Conservation (phyloP, 805 yeast species). For the Yamadazyma phyllophila region DNA sequence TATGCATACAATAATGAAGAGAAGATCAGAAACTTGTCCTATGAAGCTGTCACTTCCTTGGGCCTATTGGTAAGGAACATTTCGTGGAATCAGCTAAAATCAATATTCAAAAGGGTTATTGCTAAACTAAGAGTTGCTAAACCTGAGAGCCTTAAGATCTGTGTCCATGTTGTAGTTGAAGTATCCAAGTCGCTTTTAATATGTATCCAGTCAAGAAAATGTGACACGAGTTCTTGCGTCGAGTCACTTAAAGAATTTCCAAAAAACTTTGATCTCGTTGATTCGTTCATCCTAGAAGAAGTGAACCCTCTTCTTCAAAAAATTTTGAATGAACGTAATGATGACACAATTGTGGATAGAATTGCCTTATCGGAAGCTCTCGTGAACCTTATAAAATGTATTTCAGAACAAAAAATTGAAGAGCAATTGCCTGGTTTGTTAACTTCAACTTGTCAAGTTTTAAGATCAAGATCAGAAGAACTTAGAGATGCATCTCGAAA, state of each 20-base stretch:
- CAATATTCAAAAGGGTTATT: constrained; percentile 68
- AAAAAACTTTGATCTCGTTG: constrained; percentile 22
- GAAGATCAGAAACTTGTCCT: constrained; percentile 56
- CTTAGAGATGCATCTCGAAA: constrained; percentile 84
- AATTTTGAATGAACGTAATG: constrained; percentile 63
- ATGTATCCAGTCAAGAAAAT: constrained; percentile 17
- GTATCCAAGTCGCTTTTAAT: constrained; percentile 49
- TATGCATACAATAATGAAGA: constrained; percentile 62
- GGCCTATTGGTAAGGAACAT: constrained; percentile 56
- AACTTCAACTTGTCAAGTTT: constrained; percentile 83
- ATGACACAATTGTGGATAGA: constrained; percentile 72
- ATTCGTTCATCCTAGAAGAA: constrained; percentile 49
- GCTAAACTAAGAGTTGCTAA: constrained; percentile 38
- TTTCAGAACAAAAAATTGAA: constrained; percentile 55
- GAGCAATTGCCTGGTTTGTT: constrained; percentile 75
- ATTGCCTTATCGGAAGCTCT: constrained; percentile 81
- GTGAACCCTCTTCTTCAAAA: constrained; percentile 61
- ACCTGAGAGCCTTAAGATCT: constrained; percentile 50
- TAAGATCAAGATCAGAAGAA: constrained; percentile 82
- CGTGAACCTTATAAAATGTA: constrained; percentile 60
- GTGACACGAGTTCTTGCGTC: neutral
- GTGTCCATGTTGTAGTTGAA: constrained; percentile 57
- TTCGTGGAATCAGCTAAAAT: constrained; percentile 78
- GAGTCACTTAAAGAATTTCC: constrained; percentile 29
- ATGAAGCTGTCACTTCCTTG: constrained; percentile 64